Evolutionary conservation across 73 alveolate genomes (phyloP), one percentile per base, ranked within the genome.

Genomic region (Paramecium sexaurelia): DNA sequence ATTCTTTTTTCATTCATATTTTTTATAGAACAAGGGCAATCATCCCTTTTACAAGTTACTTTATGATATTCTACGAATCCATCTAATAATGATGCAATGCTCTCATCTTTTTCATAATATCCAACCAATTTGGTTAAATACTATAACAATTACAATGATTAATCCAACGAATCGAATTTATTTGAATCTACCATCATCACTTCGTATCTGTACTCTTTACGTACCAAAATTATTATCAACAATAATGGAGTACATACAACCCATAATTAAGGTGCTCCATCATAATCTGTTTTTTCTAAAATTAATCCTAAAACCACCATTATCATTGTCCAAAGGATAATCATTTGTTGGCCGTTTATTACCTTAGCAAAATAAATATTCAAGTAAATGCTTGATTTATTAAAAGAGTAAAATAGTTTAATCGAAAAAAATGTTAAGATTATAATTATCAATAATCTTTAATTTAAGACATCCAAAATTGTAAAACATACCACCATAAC

Each of bases 181-280:
- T 86, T 86, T 37, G 93, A 86, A 66, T 86, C 93, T 9, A 86
- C 87, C 93, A 86, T 86, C 93, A 86, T 86, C 11, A 86, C 56
- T 27, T 86, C 93, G 66, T 86, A 86, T 57, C 93, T 56, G 11
- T 86, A 86, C 32, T 86, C 93, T 35, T 75, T 86, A 32, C 93
- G 67, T 56, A 86, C 56, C 82, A 86, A 39, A 1, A 86, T 71
- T 29, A 86, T 86, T 10, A 86, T 45, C 17, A 86, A 20, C 66
- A 86, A 86, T 20, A 86, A 37, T 39, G 93, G 93, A 20, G 66
- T 61, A 10, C 93, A 66, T 26, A 86, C 35, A 4, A 86, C 69
- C 93, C 93, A 86, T 17, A 86, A 61, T n/a, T 86, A 86, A 39
- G 84, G 75, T 7, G 84, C 93, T 3, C 93, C 93, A 20, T 75